Base-by-base conservation (phyloP, 352 stramenopile species). In the Pelagophyceae sp. region DNA sequence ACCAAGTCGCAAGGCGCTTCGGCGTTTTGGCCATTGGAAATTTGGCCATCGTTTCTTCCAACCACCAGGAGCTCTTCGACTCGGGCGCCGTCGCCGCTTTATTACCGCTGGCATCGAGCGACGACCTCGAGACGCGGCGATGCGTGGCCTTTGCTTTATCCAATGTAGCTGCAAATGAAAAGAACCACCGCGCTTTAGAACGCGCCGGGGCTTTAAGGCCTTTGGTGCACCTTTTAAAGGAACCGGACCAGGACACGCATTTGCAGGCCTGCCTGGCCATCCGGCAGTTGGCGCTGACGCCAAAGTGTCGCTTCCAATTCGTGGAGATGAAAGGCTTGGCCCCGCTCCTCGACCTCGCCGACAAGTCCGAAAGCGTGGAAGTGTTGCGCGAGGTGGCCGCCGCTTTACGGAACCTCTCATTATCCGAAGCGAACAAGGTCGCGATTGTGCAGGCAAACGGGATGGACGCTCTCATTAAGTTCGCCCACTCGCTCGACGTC, bases 111-210 rank as follows among this genome's bases (percentile, higher is more conserved):
- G 86, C 91, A 20, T 87, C 90, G 61, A 89, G 88, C 23, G 88
- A 97, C 76, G 88, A 92, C 67, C 71, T 97, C 37, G 91, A 97
- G 80, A 98, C 94, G 31, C 86, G 92, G 2, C 90, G 94, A 2
- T 88, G 90, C 31, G 85, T 96, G 5, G 91, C 93, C 25, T 98
- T 98, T 84, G 92, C 93, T 38, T 86, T 98, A 37, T 96, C 97
- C 78, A 97, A 97, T 85, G 83, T 95, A 70, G 94, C 92, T 0
- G 87, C 85, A 19, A 94, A 96, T 79, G 88, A 97, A 79, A 87
- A 85, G 17, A 98, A 97, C 81, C 92, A 93, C 80, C 77, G 83
- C 0, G 83, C 87, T 72, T 90, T 91, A 78, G 91, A 90, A 63
- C 96, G 94, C 71, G 80, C 95, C 77, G 90, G 91, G 72, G 85